Percentiles rank a stretch among this genome's conserved stretches.
Evolutionary conservation across 2,329 filamentous ascomycete species (phyloP).

Genomic region (Nigrospora osmanthi): DNA sequence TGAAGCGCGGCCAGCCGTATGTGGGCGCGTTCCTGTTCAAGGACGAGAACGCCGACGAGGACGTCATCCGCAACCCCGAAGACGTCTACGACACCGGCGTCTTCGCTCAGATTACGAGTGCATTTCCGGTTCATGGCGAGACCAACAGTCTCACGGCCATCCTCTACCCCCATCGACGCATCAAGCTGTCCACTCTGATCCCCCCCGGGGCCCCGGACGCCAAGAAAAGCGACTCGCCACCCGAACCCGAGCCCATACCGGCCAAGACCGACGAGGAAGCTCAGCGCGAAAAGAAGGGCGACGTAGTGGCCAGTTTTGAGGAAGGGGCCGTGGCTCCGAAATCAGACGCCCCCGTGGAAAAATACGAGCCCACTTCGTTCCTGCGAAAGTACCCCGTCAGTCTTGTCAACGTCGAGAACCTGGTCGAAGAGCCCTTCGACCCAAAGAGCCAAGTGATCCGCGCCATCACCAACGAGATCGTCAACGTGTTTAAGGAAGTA

Average conservation of each 20-base stretch:
- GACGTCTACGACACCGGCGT: conserved; percentile 96
- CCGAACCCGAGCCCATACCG: conserved; percentile 53
- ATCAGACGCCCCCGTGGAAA: conserved; percentile 38
- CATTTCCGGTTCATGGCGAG: conserved; percentile 84
- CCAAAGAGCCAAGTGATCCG: conserved; percentile 83
- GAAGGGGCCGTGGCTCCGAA: conserved; percentile 62
- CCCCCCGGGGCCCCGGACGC: conserved; percentile 51
- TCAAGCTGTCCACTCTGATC: conserved; percentile 78
- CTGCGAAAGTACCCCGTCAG: conserved; percentile 87
- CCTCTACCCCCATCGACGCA: conserved; percentile 89
- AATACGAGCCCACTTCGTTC: conserved; percentile 86
- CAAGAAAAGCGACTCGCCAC: conserved; percentile 43
- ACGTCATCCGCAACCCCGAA: conserved; percentile 81
- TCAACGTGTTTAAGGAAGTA: conserved; percentile 98
- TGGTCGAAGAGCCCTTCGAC: conserved; percentile 82
- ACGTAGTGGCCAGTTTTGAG: conserved; percentile 95
- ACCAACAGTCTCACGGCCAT: conserved; percentile 84
- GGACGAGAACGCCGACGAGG: conserved; percentile 87
- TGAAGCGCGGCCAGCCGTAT: conserved; percentile 94
- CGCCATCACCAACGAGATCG: conserved; percentile 92
- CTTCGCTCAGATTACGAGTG: conserved; percentile 95
- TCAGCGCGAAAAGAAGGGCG: conserved; percentile 67
- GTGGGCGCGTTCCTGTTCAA: conserved; percentile 96
- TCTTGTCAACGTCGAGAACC: conserved; percentile 90
- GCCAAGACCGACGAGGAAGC: conserved; percentile 42